Evolutionary conservation across 2,329 filamentous ascomycete species (phyloP).

Genomic region (Fusarium acutatum): DNA sequence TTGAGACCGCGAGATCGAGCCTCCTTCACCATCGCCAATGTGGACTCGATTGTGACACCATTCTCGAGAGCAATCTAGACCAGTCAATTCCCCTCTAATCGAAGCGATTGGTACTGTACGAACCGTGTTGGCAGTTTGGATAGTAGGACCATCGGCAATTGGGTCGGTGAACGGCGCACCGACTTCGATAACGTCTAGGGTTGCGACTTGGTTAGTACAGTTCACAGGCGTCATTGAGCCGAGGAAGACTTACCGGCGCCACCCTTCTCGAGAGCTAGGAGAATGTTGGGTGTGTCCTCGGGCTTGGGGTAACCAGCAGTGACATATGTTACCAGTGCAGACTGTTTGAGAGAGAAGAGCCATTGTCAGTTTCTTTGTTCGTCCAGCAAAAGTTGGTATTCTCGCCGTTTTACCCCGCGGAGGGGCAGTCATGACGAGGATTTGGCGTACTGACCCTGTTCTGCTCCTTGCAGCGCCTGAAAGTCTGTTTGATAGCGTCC

Average conservation of each 20-base stretch:
- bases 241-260: slow-evolving; percentile 75
- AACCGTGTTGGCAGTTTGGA: slow-evolving; percentile 93
- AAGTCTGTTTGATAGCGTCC: slow-evolving; percentile 68
- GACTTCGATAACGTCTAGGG: slow-evolving; percentile 86
- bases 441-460: slow-evolving; percentile 57
- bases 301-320: slow-evolving; percentile 90
- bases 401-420: slow-evolving; percentile 38
- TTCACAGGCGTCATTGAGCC: not conserved
- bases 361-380: slow-evolving; percentile 33
- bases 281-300: slow-evolving; percentile 82
- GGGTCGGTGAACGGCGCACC: slow-evolving; percentile 97
- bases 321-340: slow-evolving; percentile 93
- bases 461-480: slow-evolving; percentile 67
- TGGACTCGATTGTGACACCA: slow-evolving; percentile 82
- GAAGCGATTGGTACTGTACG: slow-evolving; percentile 38
- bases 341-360: slow-evolving; percentile 53
- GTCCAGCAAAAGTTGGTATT: not conserved
- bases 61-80: slow-evolving; percentile 77
- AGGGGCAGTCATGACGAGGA: slow-evolving; percentile 37
- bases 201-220: slow-evolving; percentile 14
- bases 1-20: slow-evolving; percentile 80
- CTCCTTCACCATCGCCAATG: slow-evolving; percentile 83
- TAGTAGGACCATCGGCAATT: slow-evolving; percentile 96
- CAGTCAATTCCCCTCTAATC: slow-evolving; percentile 10
- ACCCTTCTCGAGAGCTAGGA: slow-evolving; percentile 90